phyloP scores from a whole-genome alignment of 2,329 filamentous ascomycete species.

The Neurospora sp. region DNA sequence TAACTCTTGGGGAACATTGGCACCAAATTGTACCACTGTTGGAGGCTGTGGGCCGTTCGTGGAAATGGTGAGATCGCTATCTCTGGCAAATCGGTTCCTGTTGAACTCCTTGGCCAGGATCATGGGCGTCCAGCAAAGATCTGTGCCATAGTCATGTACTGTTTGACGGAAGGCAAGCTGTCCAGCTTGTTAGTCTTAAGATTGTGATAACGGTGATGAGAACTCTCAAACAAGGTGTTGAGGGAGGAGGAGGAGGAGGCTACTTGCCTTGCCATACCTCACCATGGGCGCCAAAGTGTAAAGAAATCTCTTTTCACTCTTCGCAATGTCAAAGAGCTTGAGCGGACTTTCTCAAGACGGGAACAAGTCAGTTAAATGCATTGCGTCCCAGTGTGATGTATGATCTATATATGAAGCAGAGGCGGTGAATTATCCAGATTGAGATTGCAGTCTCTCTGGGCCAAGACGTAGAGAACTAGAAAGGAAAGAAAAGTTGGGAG shows the following conservation, averaged over 20 bases:
- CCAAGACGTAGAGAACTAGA: neutral
- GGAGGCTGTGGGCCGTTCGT: constrained; percentile 41
- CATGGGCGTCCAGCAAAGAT: constrained; percentile 65
- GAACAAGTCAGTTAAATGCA: neutral
- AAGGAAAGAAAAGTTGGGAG: neutral
- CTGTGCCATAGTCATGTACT: constrained; percentile 52
- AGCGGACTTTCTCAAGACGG: constrained; percentile 34
- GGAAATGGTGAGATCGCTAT: constrained; percentile 55
- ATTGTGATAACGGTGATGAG: neutral
- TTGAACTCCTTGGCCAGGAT: constrained; percentile 61
- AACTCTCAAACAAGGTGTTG: neutral
- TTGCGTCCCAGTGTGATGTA: neutral
- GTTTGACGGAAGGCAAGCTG: constrained; percentile 61
- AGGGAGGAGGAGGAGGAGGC: neutral
- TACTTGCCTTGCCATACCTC: constrained; percentile 47
- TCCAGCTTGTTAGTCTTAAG: constrained; percentile 9
- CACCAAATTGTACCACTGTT: constrained; percentile 59
- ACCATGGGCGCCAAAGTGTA: constrained; percentile 60
- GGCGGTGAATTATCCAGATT: neutral
- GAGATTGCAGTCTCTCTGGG: neutral
- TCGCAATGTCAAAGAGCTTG: constrained; percentile 47
- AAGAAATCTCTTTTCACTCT: constrained; percentile 40
- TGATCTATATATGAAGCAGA: neutral
- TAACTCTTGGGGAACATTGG: constrained; percentile 51
- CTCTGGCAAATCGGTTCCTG: constrained; percentile 46